These are phyloP conservation scores for Exsudoporus frostii DNA, from an alignment of 768 basidiomycete species.

Conservation along the genomic window DNA sequence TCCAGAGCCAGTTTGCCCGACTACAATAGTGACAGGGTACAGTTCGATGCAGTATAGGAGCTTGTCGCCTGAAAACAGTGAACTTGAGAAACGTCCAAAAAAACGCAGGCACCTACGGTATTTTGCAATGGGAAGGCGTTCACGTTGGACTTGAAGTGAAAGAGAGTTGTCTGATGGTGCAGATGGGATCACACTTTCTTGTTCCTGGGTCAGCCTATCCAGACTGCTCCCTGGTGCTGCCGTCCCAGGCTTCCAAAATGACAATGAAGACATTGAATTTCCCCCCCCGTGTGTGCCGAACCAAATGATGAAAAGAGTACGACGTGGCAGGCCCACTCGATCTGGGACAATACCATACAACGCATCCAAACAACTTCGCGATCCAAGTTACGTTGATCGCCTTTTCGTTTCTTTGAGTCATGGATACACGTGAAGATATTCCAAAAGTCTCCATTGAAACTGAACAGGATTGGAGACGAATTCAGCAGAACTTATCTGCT, in stretches of 20 bases:
- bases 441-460: constrained; percentile 62
- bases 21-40: constrained; percentile 80
- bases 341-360: neutral
- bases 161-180: constrained; percentile 52
- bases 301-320: neutral
- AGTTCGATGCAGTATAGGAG: constrained; percentile 83
- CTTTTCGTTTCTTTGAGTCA: neutral
- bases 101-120: constrained; percentile 54
- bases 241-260: constrained; percentile 92
- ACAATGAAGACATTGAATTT: constrained; percentile 46
- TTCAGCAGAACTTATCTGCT: constrained; percentile 50
- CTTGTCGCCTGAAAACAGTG: constrained; percentile 54
- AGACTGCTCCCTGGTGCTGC: constrained; percentile 80
- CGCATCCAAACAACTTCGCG: neutral
- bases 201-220: constrained; percentile 77
- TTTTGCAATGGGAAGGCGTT: constrained; percentile 85
- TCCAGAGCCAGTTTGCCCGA: constrained; percentile 95
- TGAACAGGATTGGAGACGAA: constrained; percentile 62
- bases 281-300: neutral
- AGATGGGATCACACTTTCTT: constrained; percentile 69
- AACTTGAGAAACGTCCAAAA: neutral
- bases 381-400: no score
- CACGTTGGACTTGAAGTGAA: constrained; percentile 72
- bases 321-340: no score
- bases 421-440: constrained; percentile 42